phyloP scores from a whole-genome alignment of 108 stramenopile genomes.

The Pseudonitzschia delicatissima region DNA sequence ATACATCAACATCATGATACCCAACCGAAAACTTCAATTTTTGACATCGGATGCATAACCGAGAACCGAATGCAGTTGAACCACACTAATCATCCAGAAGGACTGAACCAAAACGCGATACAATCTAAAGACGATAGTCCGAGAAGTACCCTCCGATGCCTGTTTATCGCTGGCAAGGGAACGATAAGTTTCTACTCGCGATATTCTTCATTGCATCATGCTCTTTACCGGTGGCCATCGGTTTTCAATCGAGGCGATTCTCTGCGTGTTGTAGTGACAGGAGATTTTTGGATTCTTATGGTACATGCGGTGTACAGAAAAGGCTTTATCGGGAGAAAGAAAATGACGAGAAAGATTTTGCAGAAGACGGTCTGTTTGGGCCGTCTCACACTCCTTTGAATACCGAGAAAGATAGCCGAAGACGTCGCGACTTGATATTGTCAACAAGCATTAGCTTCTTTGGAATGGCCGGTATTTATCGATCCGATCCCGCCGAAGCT shows the following conservation, averaged over 20 bases:
- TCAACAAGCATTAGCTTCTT: conserved; percentile 8
- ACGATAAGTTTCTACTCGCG: background rate
- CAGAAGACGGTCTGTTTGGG: background rate
- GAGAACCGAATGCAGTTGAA: too few species aligned
- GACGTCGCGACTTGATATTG: conserved; percentile 14
- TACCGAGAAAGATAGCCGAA: background rate
- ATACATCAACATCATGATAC: too few species aligned
- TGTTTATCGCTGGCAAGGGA: background rate
- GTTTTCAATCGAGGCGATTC: background rate
- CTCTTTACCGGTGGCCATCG: background rate
- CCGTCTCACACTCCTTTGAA: background rate
- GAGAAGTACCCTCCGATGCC: too few species aligned
- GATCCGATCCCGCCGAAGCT: conserved; percentile 5
- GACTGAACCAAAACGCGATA: too few species aligned
- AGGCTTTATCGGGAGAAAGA: background rate
- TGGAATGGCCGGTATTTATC: background rate
- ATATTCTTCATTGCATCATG: background rate
- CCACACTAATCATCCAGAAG: too few species aligned
- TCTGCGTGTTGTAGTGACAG: background rate
- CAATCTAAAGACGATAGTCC: too few species aligned
- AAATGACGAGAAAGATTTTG: background rate
- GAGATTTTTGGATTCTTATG: background rate
- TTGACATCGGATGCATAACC: too few species aligned
- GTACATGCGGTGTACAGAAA: too few species aligned
- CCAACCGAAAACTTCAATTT: too few species aligned